Evolutionary conservation across 2,329 filamentous ascomycete species (phyloP), one percentile per base, ranked within the genome.

Genomic region (Didymella arachidicola): DNA sequence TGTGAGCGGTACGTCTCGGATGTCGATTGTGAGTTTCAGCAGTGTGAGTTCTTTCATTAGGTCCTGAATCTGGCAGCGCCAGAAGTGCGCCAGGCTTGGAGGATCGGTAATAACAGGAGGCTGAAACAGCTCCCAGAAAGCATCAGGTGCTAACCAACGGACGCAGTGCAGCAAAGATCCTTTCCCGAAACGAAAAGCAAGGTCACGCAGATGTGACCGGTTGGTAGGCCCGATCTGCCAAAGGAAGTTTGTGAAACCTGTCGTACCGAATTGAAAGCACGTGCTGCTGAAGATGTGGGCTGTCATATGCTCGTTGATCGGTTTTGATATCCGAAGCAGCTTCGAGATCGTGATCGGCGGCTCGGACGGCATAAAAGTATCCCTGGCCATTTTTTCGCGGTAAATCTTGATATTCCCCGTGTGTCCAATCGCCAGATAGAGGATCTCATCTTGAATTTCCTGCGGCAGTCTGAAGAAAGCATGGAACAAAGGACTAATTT

Each of bases 51-150:
- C 71, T 12, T 60, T 57, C 12, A 62, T 63, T 3, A 73, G 57
- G 27, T 73, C 69, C 10, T 66, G 68, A 14, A 75, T 62, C 43
- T 75, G 72, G 27, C 69, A 72, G 27, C 72, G 68, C 72, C 72
- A 75, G 29, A 74, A 68, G 32, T 68, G 67, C 18, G 67, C 68
- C 25, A 74, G 36, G 1, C 59, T 65, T 1, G 42, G 51, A 3
- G 70, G 68, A 1, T 54, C 62, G 2, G 65, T 66, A 26, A 34
- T 50, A 16, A 69, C 63, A 5, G 69, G 68, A 0, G 71, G 69
- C 27, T 71, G 64, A 48, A 75, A 65, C 1, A 74, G 60, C 5
- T 62, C 55, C 39, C 72, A 74, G 7, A 75, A 26, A 1, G 59
- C 55, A 27, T 73, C 71, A 4, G 72, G 69, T 3, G 69, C 66